Conservation (phyloP, 305 asterid species). For the Fraxinus paxiana region DNA sequence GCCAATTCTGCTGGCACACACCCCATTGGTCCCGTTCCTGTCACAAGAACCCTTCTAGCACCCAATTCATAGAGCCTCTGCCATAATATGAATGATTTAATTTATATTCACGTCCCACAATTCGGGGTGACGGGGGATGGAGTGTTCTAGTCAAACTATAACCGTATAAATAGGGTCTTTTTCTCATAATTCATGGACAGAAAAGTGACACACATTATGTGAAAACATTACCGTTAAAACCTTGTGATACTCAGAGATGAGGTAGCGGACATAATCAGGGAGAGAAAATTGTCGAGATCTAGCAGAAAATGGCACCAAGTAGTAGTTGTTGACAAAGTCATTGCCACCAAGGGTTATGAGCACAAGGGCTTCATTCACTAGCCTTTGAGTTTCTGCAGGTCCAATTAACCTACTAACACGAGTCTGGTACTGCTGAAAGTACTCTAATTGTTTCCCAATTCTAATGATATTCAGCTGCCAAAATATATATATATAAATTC, state of each 20-base stretch:
- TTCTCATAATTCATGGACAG: background rate
- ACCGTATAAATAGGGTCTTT: background rate
- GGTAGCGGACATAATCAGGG: slow-evolving; percentile 48
- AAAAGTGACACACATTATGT: background rate
- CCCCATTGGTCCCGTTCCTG: slow-evolving; percentile 79
- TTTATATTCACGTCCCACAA: background rate
- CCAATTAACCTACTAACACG: slow-evolving; percentile 51
- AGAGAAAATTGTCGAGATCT: slow-evolving; percentile 63
- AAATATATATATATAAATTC: background rate
- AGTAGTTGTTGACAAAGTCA: slow-evolving; percentile 73
- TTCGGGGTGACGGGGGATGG: background rate
- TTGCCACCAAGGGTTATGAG: slow-evolving; percentile 75
- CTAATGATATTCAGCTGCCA: slow-evolving; percentile 63
- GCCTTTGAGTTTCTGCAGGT: slow-evolving; percentile 30
- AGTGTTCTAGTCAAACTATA: background rate
- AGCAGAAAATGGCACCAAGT: slow-evolving; percentile 59
- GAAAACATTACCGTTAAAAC: slow-evolving; percentile 37
- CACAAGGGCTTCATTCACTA: slow-evolving; percentile 60
- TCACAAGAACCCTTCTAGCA: slow-evolving; percentile 59
- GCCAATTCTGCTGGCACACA: slow-evolving; percentile 84
- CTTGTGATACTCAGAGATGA: slow-evolving; percentile 62
- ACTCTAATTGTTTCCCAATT: slow-evolving; percentile 54
- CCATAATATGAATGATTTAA: background rate
- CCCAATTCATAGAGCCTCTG: slow-evolving; percentile 63
- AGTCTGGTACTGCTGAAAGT: slow-evolving; percentile 56